Percentiles rank a stretch among this genome's conserved stretches.
These are phyloP conservation scores for Emmonsiellopsis sp. DNA, from an alignment of 2,329 filamentous ascomycete species.

Conservation along the genomic window DNA sequence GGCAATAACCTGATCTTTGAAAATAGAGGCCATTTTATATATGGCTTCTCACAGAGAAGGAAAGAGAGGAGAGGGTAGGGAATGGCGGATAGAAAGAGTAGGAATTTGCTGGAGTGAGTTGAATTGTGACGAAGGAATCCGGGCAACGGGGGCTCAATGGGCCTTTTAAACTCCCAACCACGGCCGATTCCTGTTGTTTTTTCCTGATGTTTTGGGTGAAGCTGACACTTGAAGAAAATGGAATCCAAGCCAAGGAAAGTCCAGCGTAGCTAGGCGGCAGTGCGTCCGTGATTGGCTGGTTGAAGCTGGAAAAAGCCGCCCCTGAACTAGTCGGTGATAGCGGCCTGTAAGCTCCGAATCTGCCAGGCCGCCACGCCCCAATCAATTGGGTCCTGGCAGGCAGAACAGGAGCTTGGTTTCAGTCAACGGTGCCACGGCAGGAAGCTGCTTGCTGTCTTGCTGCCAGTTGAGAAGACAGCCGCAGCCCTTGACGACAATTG, in stretches of 20 bases:
- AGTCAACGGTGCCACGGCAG: no score
- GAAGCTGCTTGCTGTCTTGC: no score
- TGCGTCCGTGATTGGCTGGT: conserved; percentile 21
- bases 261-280: conserved; percentile 11
- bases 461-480: no score
- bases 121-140: background rate
- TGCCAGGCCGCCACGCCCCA: no score
- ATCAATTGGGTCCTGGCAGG: no score
- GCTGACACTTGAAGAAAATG: background rate
- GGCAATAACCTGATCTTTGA: conserved; percentile 37
- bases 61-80: background rate
- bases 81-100: background rate
- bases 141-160: background rate
- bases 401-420: no score
- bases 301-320: background rate
- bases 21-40: conserved; percentile 17
- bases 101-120: background rate
- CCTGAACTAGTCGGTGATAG: background rate
- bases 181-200: no score
- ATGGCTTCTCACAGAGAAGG: background rate
- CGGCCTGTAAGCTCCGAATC: background rate
- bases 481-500: no score
- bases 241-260: background rate
- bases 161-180: no score
- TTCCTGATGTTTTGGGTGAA: no score